Base-by-base conservation (phyloP, 805 yeast genomes). In the Yarrowia yakushimensis region DNA sequence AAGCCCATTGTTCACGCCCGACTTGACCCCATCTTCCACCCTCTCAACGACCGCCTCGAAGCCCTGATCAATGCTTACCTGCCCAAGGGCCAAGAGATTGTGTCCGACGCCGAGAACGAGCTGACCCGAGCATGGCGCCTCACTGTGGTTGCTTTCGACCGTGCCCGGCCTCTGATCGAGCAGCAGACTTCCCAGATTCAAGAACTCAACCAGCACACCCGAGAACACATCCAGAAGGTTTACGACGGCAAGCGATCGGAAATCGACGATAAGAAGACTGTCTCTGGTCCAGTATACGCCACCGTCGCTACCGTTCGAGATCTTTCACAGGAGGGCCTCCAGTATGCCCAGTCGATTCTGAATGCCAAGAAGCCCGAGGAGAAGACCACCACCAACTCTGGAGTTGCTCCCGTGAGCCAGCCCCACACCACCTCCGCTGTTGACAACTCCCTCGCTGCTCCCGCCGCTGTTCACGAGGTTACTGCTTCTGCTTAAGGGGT, bases 1-100 rank as follows among this genome's bases (percentile, higher is more conserved):
- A 83, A 82, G 69, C 87, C 88, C 41, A 70, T 85, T 57, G 66
- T 87, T 37, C 78, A 90, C 66, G 78, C 86, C n/a, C 79, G 81
- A 23, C 69, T 85, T 22, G 90, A 86, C 71, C 86, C 88, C 4
- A 34, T 85, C 12, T 75, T 87, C 50, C 78, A 76, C 36, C 92
- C 94, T 28, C 46, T 86, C 46, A 90, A 87, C 74, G 73, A 78
- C 34, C 74, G 78, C 33, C 71, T 87, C 59, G 85, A 80, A 65
- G 71, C 76, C 1, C 67, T 77, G 23, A 77, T 83, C 28, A 71
- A 75, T 39, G 73, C 72, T 34, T 76, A 78, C 66, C 76, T 82
- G 36, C 87, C 88, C 18, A 74, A 74, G n/a, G 66, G 66, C 11
- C 67, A 62, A 13, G 65, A 74, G 74, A 20, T 73, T 74, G 63